phyloP scores from a whole-genome alignment of 148 eudicot species.

The Amaranthus cruentus region DNA sequence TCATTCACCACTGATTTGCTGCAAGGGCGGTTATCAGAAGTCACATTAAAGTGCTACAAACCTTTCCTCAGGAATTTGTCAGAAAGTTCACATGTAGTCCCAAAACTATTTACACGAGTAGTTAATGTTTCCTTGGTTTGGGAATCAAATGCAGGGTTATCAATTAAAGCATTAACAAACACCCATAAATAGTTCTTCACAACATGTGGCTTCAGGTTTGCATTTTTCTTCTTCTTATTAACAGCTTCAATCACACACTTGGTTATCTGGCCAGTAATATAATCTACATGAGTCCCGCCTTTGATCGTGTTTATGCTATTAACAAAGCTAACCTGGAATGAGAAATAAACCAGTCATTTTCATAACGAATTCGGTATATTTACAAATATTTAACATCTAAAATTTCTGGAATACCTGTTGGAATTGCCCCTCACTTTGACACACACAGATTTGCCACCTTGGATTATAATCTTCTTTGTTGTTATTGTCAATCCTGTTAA shows the following conservation, averaged over 20 bases:
- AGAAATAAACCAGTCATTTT: neutral
- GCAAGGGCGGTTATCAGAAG: no score
- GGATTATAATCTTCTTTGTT: constrained; percentile 39
- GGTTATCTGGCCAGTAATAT: constrained; percentile 65
- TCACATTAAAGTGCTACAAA: constrained; percentile 18
- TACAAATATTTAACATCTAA: neutral
- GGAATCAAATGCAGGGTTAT: constrained; percentile 97
- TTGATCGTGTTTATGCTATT: constrained; percentile 79
- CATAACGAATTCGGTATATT: neutral
- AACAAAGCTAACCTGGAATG: constrained; percentile 85
- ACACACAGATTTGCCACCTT: constrained; percentile 81
- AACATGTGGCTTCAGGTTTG: constrained; percentile 55
- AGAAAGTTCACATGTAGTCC: constrained; percentile 67
- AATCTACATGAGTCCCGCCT: constrained; percentile 97
- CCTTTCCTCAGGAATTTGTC: constrained; percentile 74
- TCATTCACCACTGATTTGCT: neutral
- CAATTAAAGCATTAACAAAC: constrained; percentile 92
- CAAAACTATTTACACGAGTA: constrained; percentile 71
- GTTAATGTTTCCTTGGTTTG: constrained; percentile 96
- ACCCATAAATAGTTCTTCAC: constrained; percentile 90
- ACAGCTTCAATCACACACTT: constrained; percentile 43
- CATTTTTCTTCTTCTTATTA: constrained; percentile 71
- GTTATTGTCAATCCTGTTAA: constrained; percentile 46
- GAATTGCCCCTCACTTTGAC: constrained; percentile 78
- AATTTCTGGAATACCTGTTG: constrained; percentile 54